These are phyloP conservation scores for Nothophaeocryptopus gaeumannii DNA, from an alignment of 2,329 filamentous ascomycete genomes.

Conservation along the genomic window DNA sequence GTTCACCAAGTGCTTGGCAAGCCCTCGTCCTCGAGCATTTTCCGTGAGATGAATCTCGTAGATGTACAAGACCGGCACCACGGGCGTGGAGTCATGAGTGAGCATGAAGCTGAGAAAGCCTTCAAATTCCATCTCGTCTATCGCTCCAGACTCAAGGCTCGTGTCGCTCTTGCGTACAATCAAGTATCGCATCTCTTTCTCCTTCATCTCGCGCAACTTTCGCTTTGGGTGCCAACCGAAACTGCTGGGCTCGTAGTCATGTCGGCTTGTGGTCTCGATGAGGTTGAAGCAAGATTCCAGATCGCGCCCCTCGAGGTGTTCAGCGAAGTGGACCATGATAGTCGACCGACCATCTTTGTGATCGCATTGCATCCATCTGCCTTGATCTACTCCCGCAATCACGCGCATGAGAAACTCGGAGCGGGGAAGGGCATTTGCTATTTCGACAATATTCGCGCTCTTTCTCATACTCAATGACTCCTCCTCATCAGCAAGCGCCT, in stretches of 20 bases:
- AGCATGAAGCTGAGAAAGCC: conserved; percentile 65
- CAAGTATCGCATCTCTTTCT: conserved; percentile 66
- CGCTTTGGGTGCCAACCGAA: conserved; percentile 60
- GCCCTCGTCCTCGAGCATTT: conserved; percentile 58
- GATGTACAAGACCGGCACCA: conserved; percentile 67
- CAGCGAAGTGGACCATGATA: conserved; percentile 3
- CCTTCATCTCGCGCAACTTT: conserved; percentile 67
- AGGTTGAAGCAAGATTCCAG: conserved; percentile 51
- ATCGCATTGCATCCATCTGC: conserved; percentile 1
- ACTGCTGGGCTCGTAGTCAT: conserved; percentile 62
- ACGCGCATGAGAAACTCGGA: neutral
- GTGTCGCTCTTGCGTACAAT: conserved; percentile 34
- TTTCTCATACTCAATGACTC: no score
- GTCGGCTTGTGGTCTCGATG: conserved; percentile 61
- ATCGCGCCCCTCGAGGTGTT: conserved; percentile 30
- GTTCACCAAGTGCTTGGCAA: conserved; percentile 60
- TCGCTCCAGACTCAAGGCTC: no score
- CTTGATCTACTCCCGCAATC: no score
- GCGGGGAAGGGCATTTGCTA: conserved; percentile 1
- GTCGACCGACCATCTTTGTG: neutral
- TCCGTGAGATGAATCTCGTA: conserved; percentile 72
- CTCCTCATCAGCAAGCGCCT: neutral
- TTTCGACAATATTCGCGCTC: neutral
- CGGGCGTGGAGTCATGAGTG: conserved; percentile 61
- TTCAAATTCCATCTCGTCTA: conserved; percentile 4